Evolutionary conservation across 2,329 filamentous ascomycete species (phyloP).

Genomic region (Botryosphaeria dothidea): DNA sequence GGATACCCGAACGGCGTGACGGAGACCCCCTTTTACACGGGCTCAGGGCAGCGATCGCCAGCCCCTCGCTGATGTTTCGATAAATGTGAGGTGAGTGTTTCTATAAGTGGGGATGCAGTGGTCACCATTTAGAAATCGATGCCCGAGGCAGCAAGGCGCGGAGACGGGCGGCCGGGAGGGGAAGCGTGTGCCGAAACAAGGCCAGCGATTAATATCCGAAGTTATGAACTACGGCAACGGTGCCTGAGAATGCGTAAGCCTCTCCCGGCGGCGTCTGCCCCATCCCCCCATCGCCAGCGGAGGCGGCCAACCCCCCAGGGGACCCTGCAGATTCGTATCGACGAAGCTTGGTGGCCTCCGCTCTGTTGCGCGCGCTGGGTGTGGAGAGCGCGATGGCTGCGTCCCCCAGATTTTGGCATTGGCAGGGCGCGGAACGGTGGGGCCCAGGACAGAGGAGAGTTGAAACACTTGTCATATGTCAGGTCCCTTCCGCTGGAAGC

Average conservation of each 20-base stretch:
- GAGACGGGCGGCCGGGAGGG: not conserved
- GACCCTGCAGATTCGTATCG: not conserved
- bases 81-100: not conserved
- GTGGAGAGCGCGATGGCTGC: not conserved
- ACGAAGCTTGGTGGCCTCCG: not conserved
- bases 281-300: not conserved
- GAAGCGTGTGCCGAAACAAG: not conserved
- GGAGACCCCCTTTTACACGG: not conserved
- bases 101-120: conserved; percentile 4
- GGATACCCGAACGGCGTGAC: not conserved
- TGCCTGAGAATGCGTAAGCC: not conserved
- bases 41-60: not conserved
- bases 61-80: not conserved
- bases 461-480: not conserved
- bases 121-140: not conserved
- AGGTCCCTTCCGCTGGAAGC: not conserved
- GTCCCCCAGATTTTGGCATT: not conserved
- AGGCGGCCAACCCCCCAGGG: not conserved
- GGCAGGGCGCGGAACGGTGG: not conserved
- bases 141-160: conserved; percentile 4
- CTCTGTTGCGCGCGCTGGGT: not conserved
- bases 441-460: not conserved
- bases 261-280: not conserved
- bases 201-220: not conserved
- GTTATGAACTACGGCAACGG: not conserved